Conservation (phyloP, 352 stramenopile species). For the Phytopythium delawarense region DNA sequence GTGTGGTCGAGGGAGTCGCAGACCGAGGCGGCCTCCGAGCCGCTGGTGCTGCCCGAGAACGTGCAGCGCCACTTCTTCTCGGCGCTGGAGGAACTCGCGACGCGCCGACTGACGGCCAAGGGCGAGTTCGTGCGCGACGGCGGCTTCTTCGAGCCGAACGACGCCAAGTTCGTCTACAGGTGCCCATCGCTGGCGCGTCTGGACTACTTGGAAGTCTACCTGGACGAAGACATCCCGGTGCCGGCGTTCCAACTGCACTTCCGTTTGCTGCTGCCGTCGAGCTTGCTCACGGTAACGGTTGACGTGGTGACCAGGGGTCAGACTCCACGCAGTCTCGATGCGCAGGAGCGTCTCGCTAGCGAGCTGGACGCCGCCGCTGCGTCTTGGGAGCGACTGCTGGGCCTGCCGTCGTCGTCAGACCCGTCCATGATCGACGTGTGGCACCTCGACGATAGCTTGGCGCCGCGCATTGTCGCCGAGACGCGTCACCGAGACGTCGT, state of each 20-base stretch:
- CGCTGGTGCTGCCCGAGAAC: slow-evolving; percentile 7
- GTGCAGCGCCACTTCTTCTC: slow-evolving; percentile 40
- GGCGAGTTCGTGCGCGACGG: slow-evolving; percentile 38
- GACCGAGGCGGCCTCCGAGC: slow-evolving; percentile 9
- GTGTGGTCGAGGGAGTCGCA: slow-evolving; percentile 20
- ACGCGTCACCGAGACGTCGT: slow-evolving; percentile 61
- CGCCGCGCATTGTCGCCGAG: slow-evolving; percentile 49
- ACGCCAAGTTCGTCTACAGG: slow-evolving; percentile 59
- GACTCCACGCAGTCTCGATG: not conserved
- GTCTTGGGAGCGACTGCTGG: slow-evolving; percentile 59
- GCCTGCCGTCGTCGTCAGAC: slow-evolving; percentile 44
- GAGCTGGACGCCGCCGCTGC: not conserved
- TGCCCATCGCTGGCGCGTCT: slow-evolving; percentile 46
- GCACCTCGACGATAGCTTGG: slow-evolving; percentile 50
- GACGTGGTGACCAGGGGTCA: slow-evolving; percentile 33
- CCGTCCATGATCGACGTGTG: slow-evolving; percentile 75
- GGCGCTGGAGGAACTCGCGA: slow-evolving; percentile 24
- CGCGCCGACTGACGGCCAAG: slow-evolving; percentile 26
- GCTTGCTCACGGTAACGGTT: slow-evolving; percentile 49
- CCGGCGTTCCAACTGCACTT: slow-evolving; percentile 52
- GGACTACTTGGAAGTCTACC: slow-evolving; percentile 64
- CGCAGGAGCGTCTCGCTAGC: not conserved
- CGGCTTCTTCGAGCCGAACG: slow-evolving; percentile 42
- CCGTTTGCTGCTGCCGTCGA: slow-evolving; percentile 32
- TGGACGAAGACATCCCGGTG: slow-evolving; percentile 44